Percentiles rank a stretch among this genome's conserved stretches.
Conservation (phyloP, 257 asterid species). For the Coffea eugenioides region DNA sequence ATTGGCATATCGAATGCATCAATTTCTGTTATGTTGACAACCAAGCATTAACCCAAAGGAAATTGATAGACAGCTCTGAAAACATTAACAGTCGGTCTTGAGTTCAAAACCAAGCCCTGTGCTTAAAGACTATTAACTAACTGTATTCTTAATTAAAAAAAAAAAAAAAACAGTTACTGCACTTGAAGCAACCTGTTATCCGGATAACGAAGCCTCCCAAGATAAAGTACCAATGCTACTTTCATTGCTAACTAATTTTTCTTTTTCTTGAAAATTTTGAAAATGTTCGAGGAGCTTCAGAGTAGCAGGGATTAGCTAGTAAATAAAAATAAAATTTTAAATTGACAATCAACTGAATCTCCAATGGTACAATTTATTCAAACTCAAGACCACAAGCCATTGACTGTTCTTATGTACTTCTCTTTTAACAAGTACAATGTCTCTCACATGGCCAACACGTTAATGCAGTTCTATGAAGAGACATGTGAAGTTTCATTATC, state of each 20-base stretch:
- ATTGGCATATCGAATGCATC: constrained; percentile 25
- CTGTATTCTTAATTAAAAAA: not conserved
- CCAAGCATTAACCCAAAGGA: not conserved
- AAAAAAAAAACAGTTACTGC: not conserved
- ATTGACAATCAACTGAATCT: not conserved
- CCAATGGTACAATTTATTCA: not conserved
- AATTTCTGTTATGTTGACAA: constrained; percentile 12
- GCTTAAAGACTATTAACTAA: not conserved
- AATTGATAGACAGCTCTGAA: constrained; percentile 4
- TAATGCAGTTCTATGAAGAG: not conserved
- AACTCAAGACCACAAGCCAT: not conserved
- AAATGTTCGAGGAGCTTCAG: not conserved
- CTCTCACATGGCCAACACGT: not conserved
- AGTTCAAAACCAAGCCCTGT: not conserved
- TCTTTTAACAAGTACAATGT: not conserved
- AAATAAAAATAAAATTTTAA: too few relatives aligned
- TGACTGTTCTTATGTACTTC: not conserved
- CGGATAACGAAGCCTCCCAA: not conserved
- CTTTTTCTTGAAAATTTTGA: not conserved
- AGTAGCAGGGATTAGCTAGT: not conserved
- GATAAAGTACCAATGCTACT: not conserved
- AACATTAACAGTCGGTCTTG: not conserved
- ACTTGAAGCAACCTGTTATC: not conserved
- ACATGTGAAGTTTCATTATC: not conserved
- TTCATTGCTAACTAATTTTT: not conserved